Conservation (phyloP, 805 yeast genomes). For the Ogataea philodendri region DNA sequence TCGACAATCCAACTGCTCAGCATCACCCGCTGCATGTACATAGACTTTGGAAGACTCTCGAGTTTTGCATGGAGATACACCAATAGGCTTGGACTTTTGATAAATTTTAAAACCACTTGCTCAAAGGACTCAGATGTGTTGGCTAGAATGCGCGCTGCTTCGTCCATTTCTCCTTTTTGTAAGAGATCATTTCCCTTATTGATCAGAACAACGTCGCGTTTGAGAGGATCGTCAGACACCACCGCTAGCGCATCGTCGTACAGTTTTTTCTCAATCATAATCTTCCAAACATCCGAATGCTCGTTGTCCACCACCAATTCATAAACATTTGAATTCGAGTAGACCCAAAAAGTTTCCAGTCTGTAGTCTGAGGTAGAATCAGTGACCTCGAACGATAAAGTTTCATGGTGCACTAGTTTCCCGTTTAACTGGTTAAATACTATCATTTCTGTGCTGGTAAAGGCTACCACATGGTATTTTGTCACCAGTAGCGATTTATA, state of each 20-base stretch:
- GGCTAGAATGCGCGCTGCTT: constrained; percentile 62
- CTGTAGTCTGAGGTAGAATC: constrained; percentile 46
- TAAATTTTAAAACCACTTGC: constrained; percentile 55
- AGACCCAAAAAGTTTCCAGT: constrained; percentile 73
- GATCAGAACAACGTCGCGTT: constrained; percentile 48
- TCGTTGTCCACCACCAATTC: constrained; percentile 75
- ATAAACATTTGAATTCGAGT: constrained; percentile 54
- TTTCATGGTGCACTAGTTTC: constrained; percentile 41
- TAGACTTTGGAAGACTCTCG: constrained; percentile 27
- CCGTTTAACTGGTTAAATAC: constrained; percentile 52
- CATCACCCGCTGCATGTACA: constrained; percentile 46
- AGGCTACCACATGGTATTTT: constrained; percentile 50
- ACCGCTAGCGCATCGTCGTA: constrained; percentile 66
- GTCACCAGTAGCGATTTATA: constrained; percentile 43
- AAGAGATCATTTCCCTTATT: constrained; percentile 54
- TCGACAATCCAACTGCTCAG: constrained; percentile 69
- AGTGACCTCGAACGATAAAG: constrained; percentile 31
- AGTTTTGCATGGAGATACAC: constrained; percentile 47
- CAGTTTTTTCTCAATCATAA: constrained; percentile 46
- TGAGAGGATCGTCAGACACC: constrained; percentile 31
- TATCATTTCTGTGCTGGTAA: constrained; percentile 41
- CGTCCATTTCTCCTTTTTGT: constrained; percentile 24
- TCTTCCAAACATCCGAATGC: constrained; percentile 70
- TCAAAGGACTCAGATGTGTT: constrained; percentile 66
- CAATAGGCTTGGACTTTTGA: constrained; percentile 46